These are phyloP conservation scores for Microbotryum violaceum DNA, from an alignment of 1,284 basidiomycete species.

Conservation along the genomic window DNA sequence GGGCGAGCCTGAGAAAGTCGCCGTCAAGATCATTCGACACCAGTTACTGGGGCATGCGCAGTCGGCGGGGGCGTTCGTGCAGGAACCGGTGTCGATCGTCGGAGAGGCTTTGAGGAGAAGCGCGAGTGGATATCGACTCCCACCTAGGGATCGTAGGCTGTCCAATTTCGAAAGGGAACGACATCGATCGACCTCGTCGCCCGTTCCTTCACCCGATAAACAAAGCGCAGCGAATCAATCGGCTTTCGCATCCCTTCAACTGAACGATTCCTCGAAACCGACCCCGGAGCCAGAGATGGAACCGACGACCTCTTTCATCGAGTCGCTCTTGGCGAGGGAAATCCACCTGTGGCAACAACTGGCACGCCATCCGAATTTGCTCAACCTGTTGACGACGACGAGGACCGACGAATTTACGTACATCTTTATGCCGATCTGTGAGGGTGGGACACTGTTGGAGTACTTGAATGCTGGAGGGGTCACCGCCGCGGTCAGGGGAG, in stretches of 20 bases:
- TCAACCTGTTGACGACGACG: slow-evolving; percentile 67
- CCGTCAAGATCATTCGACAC: slow-evolving; percentile 66
- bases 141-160: slow-evolving; percentile 9
- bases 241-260: background rate
- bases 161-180: slow-evolving; percentile 10
- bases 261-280: background rate
- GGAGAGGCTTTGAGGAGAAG: background rate
- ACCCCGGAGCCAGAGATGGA: background rate
- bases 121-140: slow-evolving; percentile 16
- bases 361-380: slow-evolving; percentile 56
- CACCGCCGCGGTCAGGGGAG: slow-evolving; percentile 36
- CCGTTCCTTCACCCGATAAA: background rate
- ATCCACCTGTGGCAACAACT: slow-evolving; percentile 68
- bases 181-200: background rate
- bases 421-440: slow-evolving; percentile 73
- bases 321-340: slow-evolving; percentile 58
- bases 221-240: background rate
- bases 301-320: slow-evolving; percentile 45
- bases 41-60: slow-evolving; percentile 40
- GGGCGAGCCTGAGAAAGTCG: slow-evolving; percentile 57
- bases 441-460: slow-evolving; percentile 76
- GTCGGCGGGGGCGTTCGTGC: background rate
- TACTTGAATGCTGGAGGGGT: slow-evolving; percentile 59
- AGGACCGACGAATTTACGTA: slow-evolving; percentile 64
- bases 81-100: background rate